Percentiles rank a stretch among this genome's conserved stretches.
These are phyloP conservation scores for Gloeophyllum trabeum DNA, from an alignment of 768 basidiomycete genomes.

Conservation along the genomic window DNA sequence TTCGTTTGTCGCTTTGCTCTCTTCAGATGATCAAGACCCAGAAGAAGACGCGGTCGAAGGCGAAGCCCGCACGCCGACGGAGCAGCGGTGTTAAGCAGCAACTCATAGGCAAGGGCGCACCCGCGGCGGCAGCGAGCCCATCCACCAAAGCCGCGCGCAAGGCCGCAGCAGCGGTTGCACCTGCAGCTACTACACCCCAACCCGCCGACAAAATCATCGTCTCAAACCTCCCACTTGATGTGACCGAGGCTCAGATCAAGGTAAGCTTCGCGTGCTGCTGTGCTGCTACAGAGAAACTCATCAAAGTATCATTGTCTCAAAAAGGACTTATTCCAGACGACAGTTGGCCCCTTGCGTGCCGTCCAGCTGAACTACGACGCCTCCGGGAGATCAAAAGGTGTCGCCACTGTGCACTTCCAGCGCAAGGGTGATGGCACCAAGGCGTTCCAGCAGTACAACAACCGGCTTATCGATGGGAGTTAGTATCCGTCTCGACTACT, in stretches of 20 bases:
- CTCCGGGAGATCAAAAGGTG: constrained; percentile 81
- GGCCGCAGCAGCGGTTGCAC: constrained; percentile 21
- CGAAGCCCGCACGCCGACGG: constrained; percentile 28
- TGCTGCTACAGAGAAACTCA: too few species aligned
- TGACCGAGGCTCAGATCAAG: constrained; percentile 89
- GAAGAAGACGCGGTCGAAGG: constrained; percentile 14
- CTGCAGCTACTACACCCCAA: constrained; percentile 16
- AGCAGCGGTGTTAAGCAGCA: constrained; percentile 40
- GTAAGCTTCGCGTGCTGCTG: constrained; percentile 32
- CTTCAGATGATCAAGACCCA: constrained; percentile 54
- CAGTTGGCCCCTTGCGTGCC: constrained; percentile 78
- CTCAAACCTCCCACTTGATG: constrained; percentile 85
- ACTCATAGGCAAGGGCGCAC: constrained; percentile 43
- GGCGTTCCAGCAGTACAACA: constrained; percentile 93
- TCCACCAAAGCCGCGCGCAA: constrained; percentile 34
- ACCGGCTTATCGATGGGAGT: constrained; percentile 99
- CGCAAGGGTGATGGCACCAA: constrained; percentile 83
- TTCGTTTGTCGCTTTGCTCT: neutral
- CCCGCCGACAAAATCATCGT: constrained; percentile 76
- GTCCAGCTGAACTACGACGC: constrained; percentile 82
- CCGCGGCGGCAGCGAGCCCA: constrained; percentile 24
- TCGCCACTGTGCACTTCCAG: constrained; percentile 79
- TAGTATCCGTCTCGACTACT: constrained; percentile 82
- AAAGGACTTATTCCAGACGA: constrained; percentile 87
- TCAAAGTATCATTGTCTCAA: too few species aligned